Conservation (phyloP, 352 stramenopile genomes). For the Elongisporangium senticosum region DNA sequence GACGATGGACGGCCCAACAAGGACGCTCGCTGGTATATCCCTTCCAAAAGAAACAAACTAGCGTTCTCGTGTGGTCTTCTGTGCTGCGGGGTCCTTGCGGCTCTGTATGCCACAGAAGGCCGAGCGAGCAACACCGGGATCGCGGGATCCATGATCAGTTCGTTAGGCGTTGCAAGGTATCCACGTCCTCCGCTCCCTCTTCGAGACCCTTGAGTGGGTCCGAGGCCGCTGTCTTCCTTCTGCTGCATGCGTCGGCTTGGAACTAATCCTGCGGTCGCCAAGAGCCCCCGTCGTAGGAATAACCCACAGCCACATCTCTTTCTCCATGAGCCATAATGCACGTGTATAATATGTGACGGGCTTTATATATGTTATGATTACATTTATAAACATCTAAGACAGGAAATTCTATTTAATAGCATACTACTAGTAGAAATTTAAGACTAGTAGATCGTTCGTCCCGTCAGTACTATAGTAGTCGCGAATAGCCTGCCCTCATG, state of each 20-base stretch:
- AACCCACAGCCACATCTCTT: constrained; percentile 35
- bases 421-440: no score
- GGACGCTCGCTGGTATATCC: neutral
- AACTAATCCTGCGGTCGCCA: constrained; percentile 40
- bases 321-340: constrained; percentile 1
- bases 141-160: constrained; percentile 75
- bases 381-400: neutral
- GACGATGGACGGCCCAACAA: neutral
- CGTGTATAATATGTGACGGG: constrained; percentile 5
- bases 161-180: constrained; percentile 73
- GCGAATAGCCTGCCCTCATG: neutral
- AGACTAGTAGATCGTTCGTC: no score
- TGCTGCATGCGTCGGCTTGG: neutral
- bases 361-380: constrained; percentile 6
- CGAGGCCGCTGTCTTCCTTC: neutral
- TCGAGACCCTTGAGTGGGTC: neutral
- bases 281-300: constrained; percentile 35
- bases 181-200: constrained; percentile 18
- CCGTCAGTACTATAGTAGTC: neutral
- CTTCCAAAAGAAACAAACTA: neutral
- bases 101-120: constrained; percentile 30
- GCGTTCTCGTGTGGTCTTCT: neutral
- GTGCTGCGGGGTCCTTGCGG: constrained; percentile 7
- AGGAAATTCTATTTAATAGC: no score
- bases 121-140: constrained; percentile 54